A percentile compares a stretch with the other conserved stretches of the same genome.
These are phyloP conservation scores for Leccinellum luteum DNA, from an alignment of 768 basidiomycete species.

Conservation along the genomic window DNA sequence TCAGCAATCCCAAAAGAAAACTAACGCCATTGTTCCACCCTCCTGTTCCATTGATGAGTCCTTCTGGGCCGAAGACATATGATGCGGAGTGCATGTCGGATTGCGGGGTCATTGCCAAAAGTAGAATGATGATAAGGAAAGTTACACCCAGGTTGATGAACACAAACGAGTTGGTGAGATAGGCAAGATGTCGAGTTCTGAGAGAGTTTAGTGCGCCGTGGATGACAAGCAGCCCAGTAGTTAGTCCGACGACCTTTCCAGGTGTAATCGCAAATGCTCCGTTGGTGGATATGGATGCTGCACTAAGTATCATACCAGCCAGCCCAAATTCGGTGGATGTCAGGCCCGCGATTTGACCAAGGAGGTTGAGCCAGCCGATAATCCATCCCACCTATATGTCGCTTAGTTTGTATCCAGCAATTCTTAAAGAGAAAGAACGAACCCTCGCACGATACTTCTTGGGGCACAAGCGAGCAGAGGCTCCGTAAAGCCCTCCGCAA, in stretches of 20 bases:
- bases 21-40: slow-evolving; percentile 41
- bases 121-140: slow-evolving; percentile 41
- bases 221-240: slow-evolving; percentile 37
- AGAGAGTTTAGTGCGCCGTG: slow-evolving; percentile 47
- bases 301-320: slow-evolving; percentile 32
- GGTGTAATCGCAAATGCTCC: slow-evolving; percentile 35
- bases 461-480: slow-evolving; percentile 72
- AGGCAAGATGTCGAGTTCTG: slow-evolving; percentile 36
- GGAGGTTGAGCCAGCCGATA: slow-evolving; percentile 33
- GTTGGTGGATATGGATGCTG: slow-evolving; percentile 24
- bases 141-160: slow-evolving; percentile 46
- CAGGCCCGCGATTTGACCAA: slow-evolving; percentile 27
- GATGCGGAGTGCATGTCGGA: slow-evolving; percentile 54
- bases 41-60: slow-evolving; percentile 41
- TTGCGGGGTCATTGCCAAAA: slow-evolving; percentile 42
- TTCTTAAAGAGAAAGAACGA: slow-evolving; percentile 7
- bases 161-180: slow-evolving; percentile 35
- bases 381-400: slow-evolving; percentile 23
- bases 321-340: slow-evolving; percentile 40
- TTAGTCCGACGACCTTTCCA: slow-evolving; percentile 42
- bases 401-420: too few relatives aligned
- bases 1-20: slow-evolving; percentile 45
- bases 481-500: slow-evolving; percentile 52
- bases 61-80: slow-evolving; percentile 52
- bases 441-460: slow-evolving; percentile 62